Evolutionary conservation across 1,284 basidiomycete species (phyloP), one percentile per base, ranked within the genome.

Genomic region (Puccinia coronata): DNA sequence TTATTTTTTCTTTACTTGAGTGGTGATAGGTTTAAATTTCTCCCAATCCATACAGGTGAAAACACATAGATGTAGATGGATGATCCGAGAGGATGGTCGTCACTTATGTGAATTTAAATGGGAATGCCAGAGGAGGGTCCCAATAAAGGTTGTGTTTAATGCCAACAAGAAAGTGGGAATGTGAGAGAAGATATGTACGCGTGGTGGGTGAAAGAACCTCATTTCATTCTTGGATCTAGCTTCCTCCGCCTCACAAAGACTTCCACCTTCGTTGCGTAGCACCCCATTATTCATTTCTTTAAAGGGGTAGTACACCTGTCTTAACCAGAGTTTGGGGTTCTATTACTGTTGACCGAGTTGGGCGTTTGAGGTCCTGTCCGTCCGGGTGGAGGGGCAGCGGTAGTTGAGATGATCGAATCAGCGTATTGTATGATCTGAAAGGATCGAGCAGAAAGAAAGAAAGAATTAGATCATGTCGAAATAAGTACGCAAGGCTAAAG

Each of bases 351-450:
- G 39, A 67, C 63, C 25, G 77, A 69, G 47, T 67, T 79, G 16
- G 77, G 67, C 2, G 77, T 79, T 70, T 79, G 77, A 49, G 65
- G 77, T 25, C 23, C 65, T 47, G 65, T 71, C 69, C 51, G 65
- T 34, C 49, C 77, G 47, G 77, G 36, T 69, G 77, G 65, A 59
- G 53, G 77, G 47, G 63, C 67, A 39, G 77, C 65, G 14, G 53
- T 49, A 36, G 77, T 76, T 63, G 73, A 70, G 25, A 79, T 79
- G 25, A 79, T 70, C 36, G 77, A 79, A 18, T 79, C 65, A 39
- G 77, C 77, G 53, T 79, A 79, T 71, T 79, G 77, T n/a, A 41
- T 70, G 51, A 79, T 79, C 77, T 79, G 49, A 43, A 36, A 16
- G 9, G 3, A 61, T 39, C 53, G 23, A 65, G 47, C 9, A 31